Evolutionary conservation across 2,329 filamentous ascomycete species (phyloP), one percentile per base, ranked within the genome.

Genomic region (Ploettnerulaceae sp.): DNA sequence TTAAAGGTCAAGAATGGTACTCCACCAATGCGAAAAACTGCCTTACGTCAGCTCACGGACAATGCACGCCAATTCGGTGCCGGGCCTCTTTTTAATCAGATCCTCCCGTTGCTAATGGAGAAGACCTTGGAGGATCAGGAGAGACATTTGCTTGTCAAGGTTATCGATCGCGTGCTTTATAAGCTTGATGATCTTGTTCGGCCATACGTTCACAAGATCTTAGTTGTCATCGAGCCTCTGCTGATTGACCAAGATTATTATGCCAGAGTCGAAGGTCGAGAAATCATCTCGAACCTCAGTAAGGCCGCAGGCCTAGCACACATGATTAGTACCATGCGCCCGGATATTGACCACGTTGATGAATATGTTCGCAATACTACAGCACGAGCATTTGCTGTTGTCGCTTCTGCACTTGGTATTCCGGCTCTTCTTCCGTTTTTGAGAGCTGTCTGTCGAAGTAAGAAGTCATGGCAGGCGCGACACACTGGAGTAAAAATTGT

Each of bases 181-280:
- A 98, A 98, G 71, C 81, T 98, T 18, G 93, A 97, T 64, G 93
- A 98, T 61, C 77, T 97, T 55, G 93, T 98, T 44, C 82, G 93
- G 31, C 93, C 93, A 17, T 98, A 91, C 55, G 91, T 95, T 12
- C 94, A 98, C 73, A 97, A 97, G 72, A 98, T 98, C 53, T 70
- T 98, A 48, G 93, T 98, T 43, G 93, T 98, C 63, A 98, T 98
- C 60, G 94, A 98, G 67, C 93, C 93, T n/a, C 75, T 98, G 39
- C 85, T 98, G 56, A 98, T 98, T 62, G 94, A 98, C 64, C 93
- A 98, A 71, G 94, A 98, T 69, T 98, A 98, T 70, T 98, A 98
- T 67, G 93, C 94, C 32, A 85, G 93, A 66, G 93, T 98, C 4
- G 93, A 98, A 68, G 93, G 93, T 67, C 88, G 93, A 58, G 93